phyloP scores from a whole-genome alignment of 441 rosid species.

The Brassica balearica region DNA sequence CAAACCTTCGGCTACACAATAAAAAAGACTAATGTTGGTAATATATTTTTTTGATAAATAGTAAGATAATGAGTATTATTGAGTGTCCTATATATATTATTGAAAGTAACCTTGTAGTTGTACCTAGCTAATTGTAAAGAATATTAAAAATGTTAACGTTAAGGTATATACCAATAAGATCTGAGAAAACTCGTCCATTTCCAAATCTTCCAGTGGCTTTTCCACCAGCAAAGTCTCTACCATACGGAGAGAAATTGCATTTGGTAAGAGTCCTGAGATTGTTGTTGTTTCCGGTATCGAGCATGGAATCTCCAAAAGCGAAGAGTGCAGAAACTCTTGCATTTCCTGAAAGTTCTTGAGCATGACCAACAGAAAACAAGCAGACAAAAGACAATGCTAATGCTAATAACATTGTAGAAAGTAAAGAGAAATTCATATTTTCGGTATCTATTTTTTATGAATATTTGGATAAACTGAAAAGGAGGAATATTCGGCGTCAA shows the following conservation, averaged over 20 bases:
- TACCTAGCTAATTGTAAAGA: background rate
- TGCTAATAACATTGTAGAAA: conserved; percentile 17
- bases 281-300: conserved; percentile 44
- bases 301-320: conserved; percentile 42
- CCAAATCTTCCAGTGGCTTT: conserved; percentile 42
- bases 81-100: background rate
- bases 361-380: conserved; percentile 15
- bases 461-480: background rate
- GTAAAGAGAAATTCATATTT: conserved; percentile 24
- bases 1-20: conserved; percentile 39
- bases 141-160: background rate
- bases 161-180: conserved; percentile 25
- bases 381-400: conserved; percentile 2
- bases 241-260: conserved; percentile 35
- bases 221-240: conserved; percentile 25
- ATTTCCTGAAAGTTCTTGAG: conserved; percentile 18
- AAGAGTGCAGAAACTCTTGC: conserved; percentile 38
- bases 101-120: background rate
- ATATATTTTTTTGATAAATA: background rate
- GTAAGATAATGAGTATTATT: background rate
- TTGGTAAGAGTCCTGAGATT: background rate
- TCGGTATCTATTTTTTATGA: background rate
- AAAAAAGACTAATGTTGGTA: background rate
- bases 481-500: background rate
- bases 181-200: conserved; percentile 40